Evolutionary conservation across 106 monocot species (phyloP).

Genomic region (Acorus calamus): DNA sequence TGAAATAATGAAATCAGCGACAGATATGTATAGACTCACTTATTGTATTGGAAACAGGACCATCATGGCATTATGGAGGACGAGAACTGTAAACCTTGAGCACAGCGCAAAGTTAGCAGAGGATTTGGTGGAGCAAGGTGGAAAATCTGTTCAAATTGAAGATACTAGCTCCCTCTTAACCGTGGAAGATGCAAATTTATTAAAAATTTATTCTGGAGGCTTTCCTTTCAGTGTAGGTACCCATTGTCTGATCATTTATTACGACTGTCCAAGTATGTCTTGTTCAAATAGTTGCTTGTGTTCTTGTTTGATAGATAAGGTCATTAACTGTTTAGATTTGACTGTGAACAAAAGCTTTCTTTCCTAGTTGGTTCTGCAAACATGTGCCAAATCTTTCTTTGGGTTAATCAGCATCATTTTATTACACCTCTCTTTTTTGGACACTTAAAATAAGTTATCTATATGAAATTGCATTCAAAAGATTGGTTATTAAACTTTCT

Average conservation of each 20-base stretch:
- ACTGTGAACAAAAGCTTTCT: neutral
- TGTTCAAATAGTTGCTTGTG: no score
- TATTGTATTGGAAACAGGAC: slow-evolving; percentile 11
- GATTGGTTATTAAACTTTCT: no score
- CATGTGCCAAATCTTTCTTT: neutral
- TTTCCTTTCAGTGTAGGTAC: slow-evolving; percentile 21
- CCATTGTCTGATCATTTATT: neutral
- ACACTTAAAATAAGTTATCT: neutral
- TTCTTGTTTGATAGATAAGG: no score
- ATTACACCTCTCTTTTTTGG: no score
- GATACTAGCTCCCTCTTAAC: slow-evolving; percentile 14
- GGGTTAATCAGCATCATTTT: neutral
- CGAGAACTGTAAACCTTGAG: slow-evolving; percentile 14
- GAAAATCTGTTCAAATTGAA: slow-evolving; percentile 5
- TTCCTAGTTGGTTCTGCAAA: neutral
- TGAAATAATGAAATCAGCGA: no score
- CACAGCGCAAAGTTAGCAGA: slow-evolving; percentile 28
- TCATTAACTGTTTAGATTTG: no score
- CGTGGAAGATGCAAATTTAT: slow-evolving; percentile 9
- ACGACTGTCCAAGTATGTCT: no score
- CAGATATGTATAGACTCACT: neutral
- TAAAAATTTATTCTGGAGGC: slow-evolving; percentile 21
- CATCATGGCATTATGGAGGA: slow-evolving; percentile 38
- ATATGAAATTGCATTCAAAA: no score
- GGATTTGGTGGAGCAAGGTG: slow-evolving; percentile 16